phyloP scores from a whole-genome alignment of 305 asterid species.

The Euphrasia arctica region DNA sequence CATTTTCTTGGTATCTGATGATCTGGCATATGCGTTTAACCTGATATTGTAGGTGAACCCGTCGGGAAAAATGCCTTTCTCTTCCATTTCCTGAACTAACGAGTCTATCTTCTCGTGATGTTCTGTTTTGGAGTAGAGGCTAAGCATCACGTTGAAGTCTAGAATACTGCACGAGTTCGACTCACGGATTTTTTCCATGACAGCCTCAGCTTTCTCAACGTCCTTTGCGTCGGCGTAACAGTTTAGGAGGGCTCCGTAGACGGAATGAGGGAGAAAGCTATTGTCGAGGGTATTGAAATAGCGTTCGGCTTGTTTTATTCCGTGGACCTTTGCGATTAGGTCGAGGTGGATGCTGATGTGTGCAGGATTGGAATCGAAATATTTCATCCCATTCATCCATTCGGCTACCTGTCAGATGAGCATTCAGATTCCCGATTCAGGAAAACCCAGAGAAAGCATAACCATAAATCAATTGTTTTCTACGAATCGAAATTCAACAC shows the following conservation, averaged over 20 bases:
- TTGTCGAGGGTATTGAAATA: slow-evolving; percentile 29
- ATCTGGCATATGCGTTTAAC: slow-evolving; percentile 33
- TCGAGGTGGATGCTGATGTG: slow-evolving; percentile 30
- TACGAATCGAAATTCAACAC: no score
- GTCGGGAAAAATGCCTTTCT: slow-evolving; percentile 24
- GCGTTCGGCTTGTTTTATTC: slow-evolving; percentile 30
- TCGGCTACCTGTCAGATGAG: slow-evolving; percentile 36
- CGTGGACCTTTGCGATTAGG: slow-evolving; percentile 33
- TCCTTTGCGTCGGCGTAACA: slow-evolving; percentile 32
- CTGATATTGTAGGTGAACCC: slow-evolving; percentile 23
- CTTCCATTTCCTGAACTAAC: slow-evolving; percentile 35
- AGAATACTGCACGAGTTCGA: slow-evolving; percentile 1
- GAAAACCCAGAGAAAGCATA: not conserved
- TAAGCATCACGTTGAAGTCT: slow-evolving; percentile 33
- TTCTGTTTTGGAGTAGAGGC: slow-evolving; percentile 30
- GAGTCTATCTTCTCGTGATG: slow-evolving; percentile 28
- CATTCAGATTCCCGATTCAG: not conserved
- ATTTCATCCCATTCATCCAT: slow-evolving; percentile 33
- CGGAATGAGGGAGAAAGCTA: slow-evolving; percentile 14
- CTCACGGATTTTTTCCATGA: slow-evolving; percentile 26
- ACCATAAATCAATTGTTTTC: no score
- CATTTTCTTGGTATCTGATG: slow-evolving; percentile 26
- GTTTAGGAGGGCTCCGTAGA: slow-evolving; percentile 38
- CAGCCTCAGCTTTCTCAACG: slow-evolving; percentile 39
- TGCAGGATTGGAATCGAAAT: slow-evolving; percentile 22